Evolutionary conservation across 495 filamentous ascomycete genomes (phyloP).

Genomic region (Talaromyces nanjingensis): DNA sequence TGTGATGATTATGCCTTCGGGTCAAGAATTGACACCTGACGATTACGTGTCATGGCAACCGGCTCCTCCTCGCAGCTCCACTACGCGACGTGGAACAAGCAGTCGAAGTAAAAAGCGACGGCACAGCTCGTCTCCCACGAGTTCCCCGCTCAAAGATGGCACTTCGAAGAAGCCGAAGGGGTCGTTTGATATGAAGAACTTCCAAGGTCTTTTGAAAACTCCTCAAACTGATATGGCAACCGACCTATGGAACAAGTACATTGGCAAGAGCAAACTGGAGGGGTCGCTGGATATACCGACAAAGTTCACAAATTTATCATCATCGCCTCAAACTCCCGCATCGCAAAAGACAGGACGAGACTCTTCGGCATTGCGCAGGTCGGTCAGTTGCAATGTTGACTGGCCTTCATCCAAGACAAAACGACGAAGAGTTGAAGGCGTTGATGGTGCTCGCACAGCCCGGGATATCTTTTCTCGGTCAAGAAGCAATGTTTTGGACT

Average conservation of each 20-base stretch:
- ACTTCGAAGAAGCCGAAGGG: conserved; percentile 36
- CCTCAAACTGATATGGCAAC: conserved; percentile 75
- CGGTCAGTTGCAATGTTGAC: conserved; percentile 65
- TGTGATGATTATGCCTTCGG: conserved; percentile 32
- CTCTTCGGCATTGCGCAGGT: conserved; percentile 52
- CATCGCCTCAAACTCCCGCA: conserved; percentile 57
- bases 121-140: conserved; percentile 73
- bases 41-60: conserved; percentile 71
- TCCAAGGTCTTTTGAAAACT: conserved; percentile 56
- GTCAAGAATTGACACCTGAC: conserved; percentile 52
- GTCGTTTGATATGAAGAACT: conserved; percentile 40
- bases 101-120: conserved; percentile 61
- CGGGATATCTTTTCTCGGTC: conserved; percentile 40
- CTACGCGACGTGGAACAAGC: conserved; percentile 32
- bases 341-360: conserved; percentile 34
- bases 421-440: conserved; percentile 30
- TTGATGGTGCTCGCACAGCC: conserved; percentile 22
- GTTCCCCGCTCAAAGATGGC: conserved; percentile 52
- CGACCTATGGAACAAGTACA: conserved; percentile 84
- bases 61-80: conserved; percentile 37
- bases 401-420: conserved; percentile 54
- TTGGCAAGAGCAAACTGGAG: conserved; percentile 38
- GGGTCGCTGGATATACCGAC: conserved; percentile 36
- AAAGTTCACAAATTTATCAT: conserved; percentile 57
- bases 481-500: conserved; percentile 45